These are phyloP conservation scores for Candida silvatica DNA, from an alignment of 805 yeast species.

Conservation along the genomic window DNA sequence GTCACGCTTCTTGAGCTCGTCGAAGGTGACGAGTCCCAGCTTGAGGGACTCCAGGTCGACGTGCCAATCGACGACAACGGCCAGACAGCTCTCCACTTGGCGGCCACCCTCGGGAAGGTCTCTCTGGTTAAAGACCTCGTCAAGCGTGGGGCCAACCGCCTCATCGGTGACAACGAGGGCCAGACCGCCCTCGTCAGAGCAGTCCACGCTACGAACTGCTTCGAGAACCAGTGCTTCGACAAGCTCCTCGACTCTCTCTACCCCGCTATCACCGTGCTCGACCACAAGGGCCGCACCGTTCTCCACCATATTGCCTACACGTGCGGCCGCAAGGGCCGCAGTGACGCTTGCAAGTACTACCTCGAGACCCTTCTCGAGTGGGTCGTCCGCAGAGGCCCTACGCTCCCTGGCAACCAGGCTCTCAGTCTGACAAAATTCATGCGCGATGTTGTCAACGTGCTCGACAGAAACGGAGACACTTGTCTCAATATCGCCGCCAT, in stretches of 20 bases:
- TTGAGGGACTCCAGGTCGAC: slow-evolving; percentile 49
- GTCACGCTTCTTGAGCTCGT: slow-evolving; percentile 18
- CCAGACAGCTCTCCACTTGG: slow-evolving; percentile 93
- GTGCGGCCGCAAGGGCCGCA: slow-evolving; percentile 68
- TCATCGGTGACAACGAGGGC: slow-evolving; percentile 71
- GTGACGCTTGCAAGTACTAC: slow-evolving; percentile 66
- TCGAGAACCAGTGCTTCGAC: slow-evolving; percentile 69
- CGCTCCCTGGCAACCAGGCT: slow-evolving; percentile 32
- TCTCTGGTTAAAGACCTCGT: slow-evolving; percentile 64
- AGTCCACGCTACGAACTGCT: slow-evolving; percentile 74
- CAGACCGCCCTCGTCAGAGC: slow-evolving; percentile 84
- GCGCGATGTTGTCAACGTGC: slow-evolving; percentile 72
- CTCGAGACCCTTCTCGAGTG: slow-evolving; percentile 66
- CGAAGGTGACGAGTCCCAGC: slow-evolving; percentile 18
- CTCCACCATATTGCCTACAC: slow-evolving; percentile 81
- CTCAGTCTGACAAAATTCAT: slow-evolving; percentile 50
- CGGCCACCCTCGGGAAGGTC: slow-evolving; percentile 80
- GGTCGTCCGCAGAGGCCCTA: slow-evolving; percentile 53
- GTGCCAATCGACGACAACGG: slow-evolving; percentile 91
- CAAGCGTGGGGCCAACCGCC: slow-evolving; percentile 55
- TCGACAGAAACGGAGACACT: slow-evolving; percentile 91
- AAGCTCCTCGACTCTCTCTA: slow-evolving; percentile 62
- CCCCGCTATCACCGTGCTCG: slow-evolving; percentile 61
- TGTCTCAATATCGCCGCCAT: slow-evolving; percentile 89
- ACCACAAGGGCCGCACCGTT: slow-evolving; percentile 68